Conservation (phyloP, 768 basidiomycete species). For the Tremella mesenterica region DNA sequence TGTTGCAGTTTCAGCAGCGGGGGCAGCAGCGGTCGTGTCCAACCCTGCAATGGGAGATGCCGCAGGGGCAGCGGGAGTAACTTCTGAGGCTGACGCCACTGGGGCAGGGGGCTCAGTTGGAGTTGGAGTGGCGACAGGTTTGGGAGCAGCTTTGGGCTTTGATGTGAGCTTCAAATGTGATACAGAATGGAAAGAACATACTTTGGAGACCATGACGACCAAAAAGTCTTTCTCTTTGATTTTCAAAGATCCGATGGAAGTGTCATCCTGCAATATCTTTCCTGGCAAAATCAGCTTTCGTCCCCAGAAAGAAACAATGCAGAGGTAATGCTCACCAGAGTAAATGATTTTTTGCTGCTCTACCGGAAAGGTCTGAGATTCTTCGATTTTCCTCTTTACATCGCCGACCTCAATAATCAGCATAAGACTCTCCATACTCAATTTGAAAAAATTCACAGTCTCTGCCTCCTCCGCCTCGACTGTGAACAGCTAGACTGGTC, state of each 20-base stretch:
- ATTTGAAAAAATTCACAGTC: constrained; percentile 47
- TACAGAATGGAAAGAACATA: constrained; percentile 42
- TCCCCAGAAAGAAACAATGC: not conserved
- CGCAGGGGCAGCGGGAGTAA: constrained; percentile 38
- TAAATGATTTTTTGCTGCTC: constrained; percentile 87
- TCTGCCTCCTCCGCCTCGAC: constrained; percentile 71
- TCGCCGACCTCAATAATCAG: constrained; percentile 49
- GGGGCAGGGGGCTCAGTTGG: constrained; percentile 38
- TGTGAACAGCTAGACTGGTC: constrained; percentile 58
- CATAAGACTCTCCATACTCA: not conserved
- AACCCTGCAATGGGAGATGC: constrained; percentile 37
- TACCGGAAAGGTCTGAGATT: constrained; percentile 63
- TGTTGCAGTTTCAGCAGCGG: constrained; percentile 36
- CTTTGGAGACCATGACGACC: constrained; percentile 98
- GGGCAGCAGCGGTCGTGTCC: constrained; percentile 17
- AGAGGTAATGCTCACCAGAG: constrained; percentile 55
- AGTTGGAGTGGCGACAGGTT: constrained; percentile 39
- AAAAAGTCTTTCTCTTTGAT: constrained; percentile 99
- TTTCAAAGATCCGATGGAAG: constrained; percentile 74
- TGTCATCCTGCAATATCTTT: constrained; percentile 80
- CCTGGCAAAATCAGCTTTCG: constrained; percentile 50
- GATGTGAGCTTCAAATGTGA: constrained; percentile 3
- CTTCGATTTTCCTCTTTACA: constrained; percentile 76
- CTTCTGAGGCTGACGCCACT: constrained; percentile 36
- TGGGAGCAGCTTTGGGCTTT: constrained; percentile 44